Evolutionary conservation across 176 grass and related monocot genomes (phyloP).

Genomic region (Alopecurus myosuroides): DNA sequence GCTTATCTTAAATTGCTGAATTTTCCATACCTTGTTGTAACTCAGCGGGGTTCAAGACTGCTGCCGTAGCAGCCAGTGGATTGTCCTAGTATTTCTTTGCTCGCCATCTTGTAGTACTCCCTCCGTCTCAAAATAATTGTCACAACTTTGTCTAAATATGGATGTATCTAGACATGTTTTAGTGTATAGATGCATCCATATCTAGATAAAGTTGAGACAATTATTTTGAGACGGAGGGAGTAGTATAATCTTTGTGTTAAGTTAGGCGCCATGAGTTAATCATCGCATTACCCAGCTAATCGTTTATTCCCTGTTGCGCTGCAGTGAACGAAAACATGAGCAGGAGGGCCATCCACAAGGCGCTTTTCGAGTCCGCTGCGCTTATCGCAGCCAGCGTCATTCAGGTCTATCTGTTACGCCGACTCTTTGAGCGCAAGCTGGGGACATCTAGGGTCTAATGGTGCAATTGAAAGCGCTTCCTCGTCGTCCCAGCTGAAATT

Average conservation of each 20-base stretch:
- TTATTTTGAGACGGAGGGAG: too few relatives aligned
- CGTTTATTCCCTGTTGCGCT: not conserved
- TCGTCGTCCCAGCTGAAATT: not conserved
- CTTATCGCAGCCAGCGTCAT: constrained; percentile 71
- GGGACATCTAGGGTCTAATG: constrained; percentile 71
- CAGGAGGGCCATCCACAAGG: constrained; percentile 83
- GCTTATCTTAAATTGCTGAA: not conserved
- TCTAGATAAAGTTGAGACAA: too few relatives aligned
- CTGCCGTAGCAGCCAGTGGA: not conserved
- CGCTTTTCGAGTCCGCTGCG: constrained; percentile 60
- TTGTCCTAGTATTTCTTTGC: not conserved
- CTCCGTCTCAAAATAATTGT: too few relatives aligned
- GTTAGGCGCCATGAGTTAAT: not conserved
- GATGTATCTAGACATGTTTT: too few relatives aligned
- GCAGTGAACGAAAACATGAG: constrained; percentile 96
- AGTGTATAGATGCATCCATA: too few relatives aligned
- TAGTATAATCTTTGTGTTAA: not conserved
- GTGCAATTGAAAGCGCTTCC: not conserved
- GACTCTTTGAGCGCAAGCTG: constrained; percentile 94
- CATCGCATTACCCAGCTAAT: not conserved
- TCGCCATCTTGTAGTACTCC: not conserved
- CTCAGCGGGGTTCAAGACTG: not conserved
- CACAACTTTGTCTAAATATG: too few relatives aligned
- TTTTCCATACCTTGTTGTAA: not conserved
- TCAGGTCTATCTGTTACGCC: constrained; percentile 79